phyloP scores from a whole-genome alignment of 495 filamentous ascomycete genomes.

The Podospora didyma region DNA sequence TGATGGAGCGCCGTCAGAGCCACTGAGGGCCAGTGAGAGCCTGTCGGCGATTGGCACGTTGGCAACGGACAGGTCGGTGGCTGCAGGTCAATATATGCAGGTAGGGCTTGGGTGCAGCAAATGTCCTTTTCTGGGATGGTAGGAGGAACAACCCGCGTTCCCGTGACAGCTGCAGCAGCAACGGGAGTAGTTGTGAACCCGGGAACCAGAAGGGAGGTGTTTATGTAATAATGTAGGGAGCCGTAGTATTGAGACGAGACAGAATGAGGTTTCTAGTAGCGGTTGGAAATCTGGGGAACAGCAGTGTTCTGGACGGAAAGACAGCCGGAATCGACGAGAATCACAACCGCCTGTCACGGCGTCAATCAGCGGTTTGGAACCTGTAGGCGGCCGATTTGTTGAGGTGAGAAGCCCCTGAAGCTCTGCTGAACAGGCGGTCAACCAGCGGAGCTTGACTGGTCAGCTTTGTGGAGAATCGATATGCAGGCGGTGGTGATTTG shows the following conservation, averaged over 20 bases:
- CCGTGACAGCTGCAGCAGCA: not conserved
- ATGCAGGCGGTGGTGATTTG: not conserved
- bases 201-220: no score
- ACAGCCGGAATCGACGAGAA: not conserved
- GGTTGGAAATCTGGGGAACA: no score
- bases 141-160: not conserved
- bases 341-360: not conserved
- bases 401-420: not conserved
- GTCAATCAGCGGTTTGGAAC: not conserved
- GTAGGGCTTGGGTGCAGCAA: not conserved
- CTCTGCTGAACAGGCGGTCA: not conserved
- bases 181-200: no score
- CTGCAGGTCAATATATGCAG: slow-evolving; percentile 11
- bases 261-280: no score
- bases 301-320: no score
- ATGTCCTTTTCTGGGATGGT: not conserved
- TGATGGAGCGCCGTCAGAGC: slow-evolving; percentile 2
- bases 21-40: no score
- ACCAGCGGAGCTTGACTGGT: not conserved
- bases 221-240: no score
- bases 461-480: not conserved
- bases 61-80: slow-evolving; percentile 1
- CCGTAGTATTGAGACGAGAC: no score
- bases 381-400: not conserved
- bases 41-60: slow-evolving; percentile 15